Base-by-base conservation (phyloP, 2,329 filamentous ascomycete species). In the Botryotinia narcissicola region DNA sequence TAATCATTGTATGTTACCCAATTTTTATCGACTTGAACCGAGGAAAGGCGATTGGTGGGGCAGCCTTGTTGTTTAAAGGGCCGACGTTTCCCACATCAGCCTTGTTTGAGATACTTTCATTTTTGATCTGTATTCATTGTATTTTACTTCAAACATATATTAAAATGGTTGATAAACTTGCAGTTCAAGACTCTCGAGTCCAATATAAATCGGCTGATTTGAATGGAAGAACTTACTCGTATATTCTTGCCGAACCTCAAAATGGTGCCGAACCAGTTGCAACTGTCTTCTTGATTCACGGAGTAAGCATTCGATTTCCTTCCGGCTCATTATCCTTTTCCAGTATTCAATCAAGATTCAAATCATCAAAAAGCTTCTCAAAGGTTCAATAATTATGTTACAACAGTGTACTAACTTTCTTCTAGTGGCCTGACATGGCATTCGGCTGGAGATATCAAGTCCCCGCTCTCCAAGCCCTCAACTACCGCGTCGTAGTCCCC, bases 381-480 rank as follows among this genome's bases (percentile, higher is more conserved):
- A n/a, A n/a, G 12, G 29, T n/a, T 51, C 1, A 35, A 51, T 20
- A 5, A n/a, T 29, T 5, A 42, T 16, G 32, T 62, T 35, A 8
- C 25, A 20, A 62, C 22, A 14, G 14, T 32, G 29, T 40, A 64
- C 70, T 71, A 25, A 71, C 46, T 10, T 54, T 54, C 20, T 14
- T 51, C n/a, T 42, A 71, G 70, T 97, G 91, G 83, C 95, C 95
- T 0, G 94, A 97, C 44, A 62, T 96, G 29, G 89, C 89, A 14
- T 90, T 94, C 80, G 94, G 92, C 80, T 98, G 95, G 95, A 91
- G 95, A 75, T 91, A 93, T 83, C 95, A 98, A 82, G 92, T 98
- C 74, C 94, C 95, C 0, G 83, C 89, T 78, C 87, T 98, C 35
- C 82, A 92, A 48, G 86, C 90, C 9, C 85, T 93, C 73, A 92